Evolutionary conservation across 495 filamentous ascomycete genomes (phyloP).

Genomic region (Apiosordaria backusii): DNA sequence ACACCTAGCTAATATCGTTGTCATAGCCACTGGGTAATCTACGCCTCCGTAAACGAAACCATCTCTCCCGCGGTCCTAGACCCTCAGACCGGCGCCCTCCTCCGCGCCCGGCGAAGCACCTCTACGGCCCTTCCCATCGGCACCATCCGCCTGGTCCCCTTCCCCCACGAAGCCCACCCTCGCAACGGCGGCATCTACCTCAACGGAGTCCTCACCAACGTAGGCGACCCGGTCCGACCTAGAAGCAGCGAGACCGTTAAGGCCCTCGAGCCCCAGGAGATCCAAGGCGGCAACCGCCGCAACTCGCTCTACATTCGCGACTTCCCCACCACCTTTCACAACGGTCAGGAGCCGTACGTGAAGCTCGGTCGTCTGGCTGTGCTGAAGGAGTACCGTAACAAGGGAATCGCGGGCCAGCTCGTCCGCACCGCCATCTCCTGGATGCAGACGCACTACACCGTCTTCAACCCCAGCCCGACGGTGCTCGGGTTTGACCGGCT

Average conservation of each 20-base stretch:
- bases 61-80: conserved; percentile 34
- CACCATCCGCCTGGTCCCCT: conserved; percentile 74
- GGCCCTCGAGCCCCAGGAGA: conserved; percentile 2
- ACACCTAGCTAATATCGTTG: conserved; percentile 17
- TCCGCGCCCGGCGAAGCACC: conserved; percentile 34
- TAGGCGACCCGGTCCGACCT: conserved; percentile 1
- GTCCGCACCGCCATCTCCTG: conserved; percentile 61
- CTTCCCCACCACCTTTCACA: conserved; percentile 44
- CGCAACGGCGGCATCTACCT: conserved; percentile 41
- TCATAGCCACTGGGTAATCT: conserved; percentile 74
- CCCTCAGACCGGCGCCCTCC: conserved; percentile 25
- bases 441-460: conserved; percentile 52
- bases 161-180: conserved; percentile 63
- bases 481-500: conserved; percentile 44
- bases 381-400: conserved; percentile 56
- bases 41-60: conserved; percentile 50
- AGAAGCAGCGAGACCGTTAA: conserved; percentile 12
- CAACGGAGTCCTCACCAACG: conserved; percentile 30
- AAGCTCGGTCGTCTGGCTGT: conserved; percentile 77
- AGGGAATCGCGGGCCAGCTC: conserved; percentile 59
- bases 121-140: conserved; percentile 55
- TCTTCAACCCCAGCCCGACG: conserved; percentile 46
- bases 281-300: not conserved
- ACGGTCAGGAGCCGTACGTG: conserved; percentile 66
- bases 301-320: conserved; percentile 35